Percentiles rank a stretch among this genome's conserved stretches.
These are phyloP conservation scores for Lyophyllum atratum DNA, from an alignment of 768 basidiomycete species.

Conservation along the genomic window DNA sequence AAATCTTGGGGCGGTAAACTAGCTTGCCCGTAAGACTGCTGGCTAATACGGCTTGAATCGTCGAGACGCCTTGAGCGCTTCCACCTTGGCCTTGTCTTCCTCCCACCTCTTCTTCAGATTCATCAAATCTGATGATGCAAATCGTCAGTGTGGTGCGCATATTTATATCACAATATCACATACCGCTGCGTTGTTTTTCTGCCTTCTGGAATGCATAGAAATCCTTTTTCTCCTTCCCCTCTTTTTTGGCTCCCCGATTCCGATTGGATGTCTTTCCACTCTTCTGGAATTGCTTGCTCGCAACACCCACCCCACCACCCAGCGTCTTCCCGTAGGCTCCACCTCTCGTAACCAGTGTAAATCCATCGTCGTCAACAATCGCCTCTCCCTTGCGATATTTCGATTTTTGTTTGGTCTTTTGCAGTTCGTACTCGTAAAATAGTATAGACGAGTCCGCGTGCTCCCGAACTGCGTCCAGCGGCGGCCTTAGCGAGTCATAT, in stretches of 20 bases:
- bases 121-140: conserved; percentile 57
- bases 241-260: conserved; percentile 51
- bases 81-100: conserved; percentile 83
- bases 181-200: conserved; percentile 86
- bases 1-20: no score
- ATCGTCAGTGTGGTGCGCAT: background rate
- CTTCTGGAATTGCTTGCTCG: conserved; percentile 69
- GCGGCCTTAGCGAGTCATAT: conserved; percentile 71
- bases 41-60: conserved; percentile 85
- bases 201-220: conserved; percentile 93
- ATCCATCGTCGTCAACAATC: conserved; percentile 92
- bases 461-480: conserved; percentile 69
- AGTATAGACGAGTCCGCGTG: conserved; percentile 82
- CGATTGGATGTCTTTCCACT: conserved; percentile 49
- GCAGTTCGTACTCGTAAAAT: conserved; percentile 72
- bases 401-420: conserved; percentile 60
- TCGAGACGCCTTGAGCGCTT: conserved; percentile 74
- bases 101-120: conserved; percentile 83
- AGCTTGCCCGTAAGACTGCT: no score
- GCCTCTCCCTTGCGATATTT: conserved; percentile 83
- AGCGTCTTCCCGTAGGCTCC: conserved; percentile 88
- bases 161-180: conserved; percentile 15
- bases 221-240: conserved; percentile 66
- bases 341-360: conserved; percentile 91
- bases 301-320: conserved; percentile 72